phyloP scores from a whole-genome alignment of 768 basidiomycete species.

The Strobilomyces dryophilus region DNA sequence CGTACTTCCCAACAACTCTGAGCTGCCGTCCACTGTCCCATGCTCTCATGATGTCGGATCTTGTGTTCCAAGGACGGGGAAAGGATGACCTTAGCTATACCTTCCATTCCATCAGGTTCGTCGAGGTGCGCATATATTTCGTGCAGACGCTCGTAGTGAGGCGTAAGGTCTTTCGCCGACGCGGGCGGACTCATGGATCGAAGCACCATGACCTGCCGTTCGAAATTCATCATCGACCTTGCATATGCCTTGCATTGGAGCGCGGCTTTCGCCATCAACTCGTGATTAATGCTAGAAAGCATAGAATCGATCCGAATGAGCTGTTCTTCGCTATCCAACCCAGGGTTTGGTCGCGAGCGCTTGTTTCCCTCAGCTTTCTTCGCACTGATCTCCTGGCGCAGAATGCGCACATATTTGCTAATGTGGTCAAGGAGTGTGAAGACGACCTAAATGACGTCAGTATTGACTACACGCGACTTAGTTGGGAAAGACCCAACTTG shows the following conservation, averaged over 20 bases:
- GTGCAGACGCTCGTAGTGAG: conserved; percentile 83
- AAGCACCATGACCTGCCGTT: conserved; percentile 68
- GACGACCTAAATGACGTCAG: conserved; percentile 56
- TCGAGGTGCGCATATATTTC: conserved; percentile 95
- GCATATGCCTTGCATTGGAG: conserved; percentile 94
- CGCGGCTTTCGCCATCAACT: conserved; percentile 90
- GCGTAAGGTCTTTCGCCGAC: conserved; percentile 40
- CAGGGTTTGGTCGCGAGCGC: conserved; percentile 39
- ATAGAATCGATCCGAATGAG: conserved; percentile 75
- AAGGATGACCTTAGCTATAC: conserved; percentile 83
- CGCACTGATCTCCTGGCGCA: conserved; percentile 58
- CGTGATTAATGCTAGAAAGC: conserved; percentile 77
- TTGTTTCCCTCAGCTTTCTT: conserved; percentile 48
- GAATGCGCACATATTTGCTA: conserved; percentile 79
- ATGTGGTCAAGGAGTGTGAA: conserved; percentile 95
- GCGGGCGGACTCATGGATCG: conserved; percentile 36
- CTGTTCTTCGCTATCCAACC: conserved; percentile 48
- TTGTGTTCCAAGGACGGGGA: conserved; percentile 92
- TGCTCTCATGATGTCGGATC: conserved; percentile 96
- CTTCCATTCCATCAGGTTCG: conserved; percentile 99
- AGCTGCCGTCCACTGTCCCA: conserved; percentile 95
- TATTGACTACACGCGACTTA: background rate
- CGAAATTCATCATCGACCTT: conserved; percentile 91
- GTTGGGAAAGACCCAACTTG: conserved; percentile 52
- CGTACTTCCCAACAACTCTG: conserved; percentile 99